phyloP scores from a whole-genome alignment of 768 basidiomycete species.

The Tylopilus vinaceipallidus region DNA sequence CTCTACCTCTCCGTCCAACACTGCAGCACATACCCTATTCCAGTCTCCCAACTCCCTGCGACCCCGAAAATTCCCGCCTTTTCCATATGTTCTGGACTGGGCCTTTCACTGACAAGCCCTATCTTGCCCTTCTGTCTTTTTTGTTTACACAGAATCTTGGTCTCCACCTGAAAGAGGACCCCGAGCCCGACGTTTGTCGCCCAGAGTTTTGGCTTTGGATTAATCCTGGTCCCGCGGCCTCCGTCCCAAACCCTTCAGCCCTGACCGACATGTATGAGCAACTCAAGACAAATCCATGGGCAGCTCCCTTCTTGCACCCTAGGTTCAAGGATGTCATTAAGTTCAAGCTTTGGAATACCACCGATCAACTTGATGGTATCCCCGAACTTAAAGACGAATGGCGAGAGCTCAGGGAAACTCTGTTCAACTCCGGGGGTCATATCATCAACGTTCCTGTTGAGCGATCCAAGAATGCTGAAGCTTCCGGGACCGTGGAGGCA shows the following conservation, averaged over 20 bases:
- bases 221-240: slow-evolving; percentile 94
- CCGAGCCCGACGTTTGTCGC: slow-evolving; percentile 54
- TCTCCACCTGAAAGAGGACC: slow-evolving; percentile 60
- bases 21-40: slow-evolving; percentile 56
- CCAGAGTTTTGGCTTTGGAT: slow-evolving; percentile 99
- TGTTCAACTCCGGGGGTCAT: slow-evolving; percentile 88
- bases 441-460: slow-evolving; percentile 62
- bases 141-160: slow-evolving; percentile 94
- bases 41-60: slow-evolving; percentile 64
- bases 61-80: slow-evolving; percentile 78
- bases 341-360: slow-evolving; percentile 98
- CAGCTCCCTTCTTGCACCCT: slow-evolving; percentile 89
- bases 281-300: slow-evolving; percentile 87
- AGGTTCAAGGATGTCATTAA: slow-evolving; percentile 90
- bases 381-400: slow-evolving; percentile 90
- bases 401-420: slow-evolving; percentile 65
- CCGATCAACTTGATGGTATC: slow-evolving; percentile 90
- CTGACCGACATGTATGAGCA: slow-evolving; percentile 78
- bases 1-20: slow-evolving; percentile 46
- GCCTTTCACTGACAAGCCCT: slow-evolving; percentile 97
- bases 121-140: slow-evolving; percentile 91
- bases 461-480: slow-evolving; percentile 32
- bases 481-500: slow-evolving; percentile 13
- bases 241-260: slow-evolving; percentile 82
- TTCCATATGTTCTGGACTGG: slow-evolving; percentile 99